These are phyloP conservation scores for Rhododendron mucronatum DNA, from an alignment of 148 eudicot species.

Conservation along the genomic window DNA sequence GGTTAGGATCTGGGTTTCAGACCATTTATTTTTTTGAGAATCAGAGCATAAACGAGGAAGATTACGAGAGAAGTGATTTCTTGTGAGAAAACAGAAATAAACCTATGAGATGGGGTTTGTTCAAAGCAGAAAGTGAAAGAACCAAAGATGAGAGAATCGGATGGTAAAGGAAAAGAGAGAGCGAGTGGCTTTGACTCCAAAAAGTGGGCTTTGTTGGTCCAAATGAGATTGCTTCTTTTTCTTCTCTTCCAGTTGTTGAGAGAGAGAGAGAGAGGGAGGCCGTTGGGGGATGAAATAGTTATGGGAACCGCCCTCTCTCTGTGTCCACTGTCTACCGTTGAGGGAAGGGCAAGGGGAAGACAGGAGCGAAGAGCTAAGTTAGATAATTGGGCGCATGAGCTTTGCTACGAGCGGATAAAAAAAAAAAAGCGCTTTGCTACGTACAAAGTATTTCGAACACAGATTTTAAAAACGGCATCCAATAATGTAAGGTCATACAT, in stretches of 20 bases:
- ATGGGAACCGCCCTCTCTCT: neutral
- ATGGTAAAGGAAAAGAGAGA: neutral
- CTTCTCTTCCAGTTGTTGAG: slow-evolving; percentile 4
- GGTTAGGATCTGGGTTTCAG: slow-evolving; percentile 1
- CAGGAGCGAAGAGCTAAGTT: neutral
- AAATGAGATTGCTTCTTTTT: neutral
- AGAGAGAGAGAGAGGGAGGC: neutral
- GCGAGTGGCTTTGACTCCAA: neutral
- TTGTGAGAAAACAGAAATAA: neutral
- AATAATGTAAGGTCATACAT: too few species aligned
- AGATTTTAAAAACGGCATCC: too few species aligned
- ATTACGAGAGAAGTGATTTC: neutral
- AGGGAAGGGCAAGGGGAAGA: neutral
- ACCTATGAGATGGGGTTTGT: neutral
- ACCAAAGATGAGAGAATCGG: neutral
- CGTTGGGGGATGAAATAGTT: neutral
- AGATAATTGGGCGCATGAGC: too few species aligned
- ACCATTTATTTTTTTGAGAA: neutral
- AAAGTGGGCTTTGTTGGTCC: slow-evolving; percentile 1
- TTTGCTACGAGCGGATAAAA: too few species aligned
- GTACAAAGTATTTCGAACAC: too few species aligned
- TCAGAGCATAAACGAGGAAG: neutral
- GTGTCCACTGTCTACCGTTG: neutral
- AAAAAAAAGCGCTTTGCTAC: too few species aligned
- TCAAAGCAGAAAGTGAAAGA: neutral